A percentile compares a stretch with the other conserved stretches of the same genome.
phyloP scores from a whole-genome alignment of 495 filamentous ascomycete species.

The Beverwykella pulmonaria region DNA sequence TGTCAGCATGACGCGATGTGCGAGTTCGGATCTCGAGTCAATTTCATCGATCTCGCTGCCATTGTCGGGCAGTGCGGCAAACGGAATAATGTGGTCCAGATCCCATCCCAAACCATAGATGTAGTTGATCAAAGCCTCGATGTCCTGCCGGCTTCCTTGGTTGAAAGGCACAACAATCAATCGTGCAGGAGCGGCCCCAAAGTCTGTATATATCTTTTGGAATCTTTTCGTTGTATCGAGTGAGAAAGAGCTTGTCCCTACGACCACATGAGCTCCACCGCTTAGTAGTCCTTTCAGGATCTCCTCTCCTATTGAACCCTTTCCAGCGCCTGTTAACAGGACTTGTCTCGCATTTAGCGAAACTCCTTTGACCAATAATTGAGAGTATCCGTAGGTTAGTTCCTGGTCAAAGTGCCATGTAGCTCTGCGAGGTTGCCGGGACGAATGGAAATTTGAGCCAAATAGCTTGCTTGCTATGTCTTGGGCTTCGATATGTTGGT shows the following conservation, averaged over 20 bases:
- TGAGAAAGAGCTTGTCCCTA: background rate
- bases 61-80: conserved; percentile 40
- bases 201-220: background rate
- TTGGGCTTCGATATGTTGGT: background rate
- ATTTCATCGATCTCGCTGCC: conserved; percentile 38
- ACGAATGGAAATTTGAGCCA: background rate
- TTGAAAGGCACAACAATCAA: background rate
- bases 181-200: background rate
- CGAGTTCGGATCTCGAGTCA: conserved; percentile 14
- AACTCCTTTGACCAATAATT: background rate
- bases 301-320: background rate
- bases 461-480: background rate
- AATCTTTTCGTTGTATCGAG: background rate
- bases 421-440: background rate
- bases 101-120: conserved; percentile 37
- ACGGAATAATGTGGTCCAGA: conserved; percentile 40
- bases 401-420: background rate
- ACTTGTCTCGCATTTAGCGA: background rate
- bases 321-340: background rate
- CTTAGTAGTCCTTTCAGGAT: background rate
- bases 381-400: background rate
- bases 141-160: conserved; percentile 38
- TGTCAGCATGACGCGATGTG: conserved; percentile 24
- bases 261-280: background rate
- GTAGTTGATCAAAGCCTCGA: conserved; percentile 30